phyloP scores from a whole-genome alignment of 768 basidiomycete species.

The Suillus sp. region DNA sequence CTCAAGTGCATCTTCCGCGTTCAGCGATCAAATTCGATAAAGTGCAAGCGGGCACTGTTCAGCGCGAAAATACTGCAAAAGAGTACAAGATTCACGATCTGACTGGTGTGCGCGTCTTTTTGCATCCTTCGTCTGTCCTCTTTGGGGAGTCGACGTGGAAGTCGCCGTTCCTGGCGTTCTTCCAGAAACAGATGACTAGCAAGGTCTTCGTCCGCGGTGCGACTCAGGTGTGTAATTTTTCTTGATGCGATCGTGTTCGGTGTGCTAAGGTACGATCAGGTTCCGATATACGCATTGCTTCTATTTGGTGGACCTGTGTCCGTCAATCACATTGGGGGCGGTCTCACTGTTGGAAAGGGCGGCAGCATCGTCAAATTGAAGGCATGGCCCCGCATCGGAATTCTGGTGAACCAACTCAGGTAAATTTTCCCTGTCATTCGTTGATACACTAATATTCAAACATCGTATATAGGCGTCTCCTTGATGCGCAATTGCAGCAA shows the following conservation, averaged over 20 bases:
- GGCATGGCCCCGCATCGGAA: constrained; percentile 89
- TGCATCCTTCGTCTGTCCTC: constrained; percentile 81
- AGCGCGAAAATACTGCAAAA: constrained; percentile 80
- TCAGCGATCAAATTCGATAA: constrained; percentile 83
- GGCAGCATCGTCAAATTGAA: constrained; percentile 60
- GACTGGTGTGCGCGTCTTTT: constrained; percentile 62
- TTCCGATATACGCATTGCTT: constrained; percentile 85
- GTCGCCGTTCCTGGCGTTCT: constrained; percentile 80
- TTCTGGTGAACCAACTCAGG: constrained; percentile 86
- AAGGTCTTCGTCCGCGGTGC: constrained; percentile 88
- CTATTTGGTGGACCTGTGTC: constrained; percentile 81
- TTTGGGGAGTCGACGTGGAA: constrained; percentile 76
- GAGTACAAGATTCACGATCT: constrained; percentile 85
- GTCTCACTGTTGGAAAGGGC: constrained; percentile 60
- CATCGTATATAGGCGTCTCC: constrained; percentile 49
- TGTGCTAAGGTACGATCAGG: constrained; percentile 40
- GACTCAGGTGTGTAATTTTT: constrained; percentile 64
- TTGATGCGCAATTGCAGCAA: constrained; percentile 66
- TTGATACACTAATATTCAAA: constrained; percentile 1
- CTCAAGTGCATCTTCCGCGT: constrained; percentile 71
- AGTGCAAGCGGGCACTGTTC: constrained; percentile 80
- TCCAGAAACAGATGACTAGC: constrained; percentile 77
- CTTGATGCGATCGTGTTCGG: background rate
- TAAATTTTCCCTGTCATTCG: constrained; percentile 33
- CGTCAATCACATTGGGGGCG: constrained; percentile 82